These are phyloP conservation scores for Rhododendron henanense DNA, from an alignment of 148 eudicot genomes.

Conservation along the genomic window DNA sequence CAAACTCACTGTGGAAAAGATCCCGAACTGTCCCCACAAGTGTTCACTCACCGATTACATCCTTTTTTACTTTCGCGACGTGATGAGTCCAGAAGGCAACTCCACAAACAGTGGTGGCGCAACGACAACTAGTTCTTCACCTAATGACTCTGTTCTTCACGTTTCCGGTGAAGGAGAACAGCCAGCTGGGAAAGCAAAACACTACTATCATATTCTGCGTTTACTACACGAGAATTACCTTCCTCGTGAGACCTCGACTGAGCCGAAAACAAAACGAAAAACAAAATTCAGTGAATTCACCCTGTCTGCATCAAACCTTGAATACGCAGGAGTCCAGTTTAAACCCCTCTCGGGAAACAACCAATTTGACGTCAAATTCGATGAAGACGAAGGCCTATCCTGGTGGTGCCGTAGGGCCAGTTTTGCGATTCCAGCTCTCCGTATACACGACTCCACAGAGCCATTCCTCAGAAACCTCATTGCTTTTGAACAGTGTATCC, in stretches of 20 bases:
- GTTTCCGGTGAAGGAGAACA: neutral
- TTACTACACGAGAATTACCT: neutral
- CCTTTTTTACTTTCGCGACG: neutral
- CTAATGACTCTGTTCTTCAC: neutral
- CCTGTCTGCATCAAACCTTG: neutral
- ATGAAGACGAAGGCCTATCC: neutral
- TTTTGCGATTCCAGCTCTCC: neutral
- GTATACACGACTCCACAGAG: neutral
- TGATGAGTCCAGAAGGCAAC: neutral
- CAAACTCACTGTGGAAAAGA: neutral
- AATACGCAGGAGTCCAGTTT: neutral
- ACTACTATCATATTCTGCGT: neutral
- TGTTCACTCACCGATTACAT: neutral
- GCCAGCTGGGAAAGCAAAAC: neutral
- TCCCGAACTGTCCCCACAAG: neutral
- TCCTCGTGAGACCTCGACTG: too few species aligned
- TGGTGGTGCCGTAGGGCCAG: neutral
- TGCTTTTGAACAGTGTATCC: conserved; percentile 2
- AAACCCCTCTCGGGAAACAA: neutral
- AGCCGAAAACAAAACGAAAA: neutral
- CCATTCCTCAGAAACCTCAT: conserved; percentile 5
- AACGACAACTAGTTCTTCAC: neutral
- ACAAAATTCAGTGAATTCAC: neutral
- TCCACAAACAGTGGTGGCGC: neutral
- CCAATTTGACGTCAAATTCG: neutral